Conservation (phyloP, 164 flowering plant genomes). For the Vitis rotundifolia region DNA sequence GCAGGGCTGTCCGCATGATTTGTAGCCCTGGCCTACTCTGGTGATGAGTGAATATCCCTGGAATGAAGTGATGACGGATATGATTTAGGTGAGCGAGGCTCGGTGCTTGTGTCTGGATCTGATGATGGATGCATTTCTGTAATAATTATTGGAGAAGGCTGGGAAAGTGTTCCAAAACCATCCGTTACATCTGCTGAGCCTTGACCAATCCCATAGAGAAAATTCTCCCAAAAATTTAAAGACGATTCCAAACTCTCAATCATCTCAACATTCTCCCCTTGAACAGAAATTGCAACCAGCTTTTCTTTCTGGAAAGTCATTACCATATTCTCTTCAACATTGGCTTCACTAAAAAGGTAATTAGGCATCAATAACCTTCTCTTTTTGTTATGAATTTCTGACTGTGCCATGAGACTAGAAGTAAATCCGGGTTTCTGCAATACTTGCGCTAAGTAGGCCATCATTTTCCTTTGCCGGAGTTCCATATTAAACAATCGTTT, state of each 20-base stretch:
- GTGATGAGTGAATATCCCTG: conserved; percentile 40
- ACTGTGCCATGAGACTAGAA: conserved; percentile 34
- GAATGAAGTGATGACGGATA: conserved; percentile 34
- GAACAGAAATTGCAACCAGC: conserved; percentile 24
- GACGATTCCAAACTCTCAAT: conserved; percentile 61
- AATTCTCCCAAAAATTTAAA: conserved; percentile 47
- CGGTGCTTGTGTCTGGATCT: conserved; percentile 29
- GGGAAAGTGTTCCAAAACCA: conserved; percentile 13
- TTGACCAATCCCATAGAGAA: conserved; percentile 39
- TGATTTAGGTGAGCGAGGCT: conserved; percentile 25
- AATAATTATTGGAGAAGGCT: conserved; percentile 25
- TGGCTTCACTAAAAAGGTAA: conserved; percentile 29
- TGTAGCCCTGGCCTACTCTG: conserved; percentile 35
- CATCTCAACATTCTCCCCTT: conserved; percentile 20
- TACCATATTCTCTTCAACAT: conserved; percentile 18
- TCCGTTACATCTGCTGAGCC: conserved; percentile 35
- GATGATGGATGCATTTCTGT: conserved; percentile 33
- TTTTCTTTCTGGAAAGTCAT: conserved; percentile 26
- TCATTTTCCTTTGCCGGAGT: conserved; percentile 45
- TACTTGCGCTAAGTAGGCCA: conserved; percentile 35
- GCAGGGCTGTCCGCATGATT: conserved; percentile 35
- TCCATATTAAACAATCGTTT: conserved; percentile 47
- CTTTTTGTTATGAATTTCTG: conserved; percentile 47
- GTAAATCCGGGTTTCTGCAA: conserved; percentile 45
- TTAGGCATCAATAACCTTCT: conserved; percentile 46